Evolutionary conservation across 257 asterid species (phyloP).

Genomic region (Jacaranda mimosifolia): DNA sequence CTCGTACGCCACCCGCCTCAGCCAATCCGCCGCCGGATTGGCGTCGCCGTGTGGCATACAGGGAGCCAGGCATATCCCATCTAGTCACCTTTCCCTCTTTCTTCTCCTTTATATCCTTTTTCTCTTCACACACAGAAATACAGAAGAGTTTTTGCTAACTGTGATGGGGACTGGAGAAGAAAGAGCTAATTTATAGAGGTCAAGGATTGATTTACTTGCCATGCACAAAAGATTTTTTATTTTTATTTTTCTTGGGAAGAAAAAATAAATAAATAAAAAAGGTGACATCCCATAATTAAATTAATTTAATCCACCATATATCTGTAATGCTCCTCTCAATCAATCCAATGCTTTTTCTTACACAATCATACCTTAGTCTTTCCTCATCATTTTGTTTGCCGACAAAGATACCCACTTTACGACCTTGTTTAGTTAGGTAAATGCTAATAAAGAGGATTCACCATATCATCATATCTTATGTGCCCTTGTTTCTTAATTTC

Average conservation of each 20-base stretch:
- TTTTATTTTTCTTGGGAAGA: conserved; percentile 4
- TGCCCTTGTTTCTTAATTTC: neutral
- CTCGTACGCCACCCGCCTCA: conserved; percentile 60
- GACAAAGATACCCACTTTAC: conserved; percentile 35
- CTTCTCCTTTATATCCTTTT: neutral
- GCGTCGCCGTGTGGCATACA: conserved; percentile 62
- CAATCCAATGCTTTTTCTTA: conserved; percentile 28
- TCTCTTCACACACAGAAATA: neutral
- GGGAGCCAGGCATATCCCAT: conserved; percentile 68
- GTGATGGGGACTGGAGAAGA: neutral
- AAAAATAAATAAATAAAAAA: conserved; percentile 14
- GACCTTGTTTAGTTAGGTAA: conserved; percentile 35
- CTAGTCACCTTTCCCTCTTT: conserved; percentile 6
- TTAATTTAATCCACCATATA: conserved; percentile 18
- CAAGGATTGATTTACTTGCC: conserved; percentile 34
- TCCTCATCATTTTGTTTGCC: conserved; percentile 35
- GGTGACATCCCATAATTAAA: conserved; percentile 4
- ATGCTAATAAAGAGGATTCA: conserved; percentile 16
- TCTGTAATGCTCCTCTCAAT: neutral
- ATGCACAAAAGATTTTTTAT: conserved; percentile 37
- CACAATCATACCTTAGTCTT: conserved; percentile 22
- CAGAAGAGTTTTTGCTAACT: neutral
- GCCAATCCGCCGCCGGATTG: conserved; percentile 39
- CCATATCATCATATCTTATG: neutral
- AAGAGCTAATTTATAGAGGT: conserved; percentile 43